A percentile compares a stretch with the other conserved stretches of the same genome.
Conservation (phyloP, 1,284 basidiomycete genomes). For the Moesziomyces globuligerus region DNA sequence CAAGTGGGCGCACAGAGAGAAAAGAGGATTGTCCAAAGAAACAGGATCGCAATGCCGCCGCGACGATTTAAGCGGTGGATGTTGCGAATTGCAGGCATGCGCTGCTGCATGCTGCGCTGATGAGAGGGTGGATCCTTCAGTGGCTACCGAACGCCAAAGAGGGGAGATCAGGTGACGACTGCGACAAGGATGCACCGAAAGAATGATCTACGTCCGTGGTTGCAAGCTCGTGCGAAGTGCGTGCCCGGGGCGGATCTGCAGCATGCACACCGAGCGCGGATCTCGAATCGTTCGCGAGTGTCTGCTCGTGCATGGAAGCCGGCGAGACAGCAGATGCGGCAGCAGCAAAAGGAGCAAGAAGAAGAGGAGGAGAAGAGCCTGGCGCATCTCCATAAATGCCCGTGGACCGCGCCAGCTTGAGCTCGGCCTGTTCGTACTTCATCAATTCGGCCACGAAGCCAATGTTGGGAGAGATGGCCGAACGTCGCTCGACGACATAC, state of each 20-base stretch:
- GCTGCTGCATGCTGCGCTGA: no score
- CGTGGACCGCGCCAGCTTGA: constrained; percentile 26
- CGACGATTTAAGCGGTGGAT: no score
- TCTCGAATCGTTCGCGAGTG: background rate
- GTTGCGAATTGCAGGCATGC: no score
- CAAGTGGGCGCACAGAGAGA: background rate
- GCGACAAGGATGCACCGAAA: constrained; percentile 6
- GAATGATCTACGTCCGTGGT: background rate
- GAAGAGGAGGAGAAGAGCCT: background rate
- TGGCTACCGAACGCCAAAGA: constrained; percentile 8
- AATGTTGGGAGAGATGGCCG: constrained; percentile 95
- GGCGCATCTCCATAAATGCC: constrained; percentile 33
- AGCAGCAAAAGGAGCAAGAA: no score
- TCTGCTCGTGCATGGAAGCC: background rate
- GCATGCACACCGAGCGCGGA: constrained; percentile 5
- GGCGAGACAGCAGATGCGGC: constrained; percentile 4
- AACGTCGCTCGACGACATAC: constrained; percentile 87
- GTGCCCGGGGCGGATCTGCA: background rate
- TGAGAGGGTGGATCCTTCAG: constrained; percentile 1
- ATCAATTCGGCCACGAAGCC: constrained; percentile 97
- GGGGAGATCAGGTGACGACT: constrained; percentile 34
- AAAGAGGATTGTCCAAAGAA: constrained; percentile 7
- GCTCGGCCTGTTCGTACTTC: constrained; percentile 81
- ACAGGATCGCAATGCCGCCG: background rate
- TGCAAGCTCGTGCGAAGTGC: background rate